Conservation (phyloP, 2,329 filamentous ascomycete genomes). For the Neurospora sp. region DNA sequence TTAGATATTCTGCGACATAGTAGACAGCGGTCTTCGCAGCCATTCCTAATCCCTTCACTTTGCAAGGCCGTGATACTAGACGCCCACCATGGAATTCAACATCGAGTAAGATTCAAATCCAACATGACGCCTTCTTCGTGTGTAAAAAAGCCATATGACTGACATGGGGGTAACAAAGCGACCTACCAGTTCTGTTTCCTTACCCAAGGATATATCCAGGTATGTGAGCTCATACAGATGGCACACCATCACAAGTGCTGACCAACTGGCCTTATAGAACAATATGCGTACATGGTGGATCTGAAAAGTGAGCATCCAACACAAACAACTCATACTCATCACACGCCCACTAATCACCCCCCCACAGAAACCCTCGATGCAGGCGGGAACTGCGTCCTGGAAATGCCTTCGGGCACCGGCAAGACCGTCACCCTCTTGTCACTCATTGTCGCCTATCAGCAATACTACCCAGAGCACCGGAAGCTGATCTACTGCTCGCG, state of each 20-base stretch:
- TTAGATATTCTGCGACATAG: not conserved
- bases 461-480: constrained; percentile 81
- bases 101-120: constrained; percentile 32
- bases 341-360: constrained; percentile 3
- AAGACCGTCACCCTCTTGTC: constrained; percentile 95
- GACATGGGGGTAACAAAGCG: constrained; percentile 25
- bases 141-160: constrained; percentile 1
- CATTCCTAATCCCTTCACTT: not conserved
- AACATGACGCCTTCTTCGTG: not conserved
- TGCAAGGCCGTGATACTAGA: constrained; percentile 2
- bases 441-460: constrained; percentile 93
- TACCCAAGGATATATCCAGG: constrained; percentile 51
- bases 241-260: not conserved
- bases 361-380: constrained; percentile 68
- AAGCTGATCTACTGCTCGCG: constrained; percentile 98
- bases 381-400: constrained; percentile 88
- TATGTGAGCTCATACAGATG: constrained; percentile 17
- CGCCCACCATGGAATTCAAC: constrained; percentile 38
- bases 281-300: constrained; percentile 41
- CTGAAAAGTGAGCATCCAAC: constrained; percentile 36
- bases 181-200: constrained; percentile 47
- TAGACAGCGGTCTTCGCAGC: not conserved
- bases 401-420: constrained; percentile 98
- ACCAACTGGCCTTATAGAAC: constrained; percentile 15
- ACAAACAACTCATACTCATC: not conserved